phyloP scores from a whole-genome alignment of 371 early-diverging fungal genomes.

The Mucor velutinosus region DNA sequence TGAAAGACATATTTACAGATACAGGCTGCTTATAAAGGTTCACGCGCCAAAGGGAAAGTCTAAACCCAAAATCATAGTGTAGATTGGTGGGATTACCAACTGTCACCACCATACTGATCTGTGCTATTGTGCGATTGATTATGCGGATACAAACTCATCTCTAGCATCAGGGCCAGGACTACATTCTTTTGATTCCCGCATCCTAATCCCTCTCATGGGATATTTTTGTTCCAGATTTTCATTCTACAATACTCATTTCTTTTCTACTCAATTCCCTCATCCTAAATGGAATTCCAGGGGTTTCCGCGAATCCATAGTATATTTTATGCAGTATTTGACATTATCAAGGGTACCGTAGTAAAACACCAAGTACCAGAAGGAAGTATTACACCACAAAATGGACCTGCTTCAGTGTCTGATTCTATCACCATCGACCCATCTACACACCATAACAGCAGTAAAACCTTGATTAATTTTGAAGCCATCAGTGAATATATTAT shows the following conservation, averaged over 20 bases:
- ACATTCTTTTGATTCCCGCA: no score
- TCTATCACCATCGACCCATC: background rate
- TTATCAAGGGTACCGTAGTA: constrained; percentile 83
- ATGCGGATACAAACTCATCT: no score
- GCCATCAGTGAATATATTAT: constrained; percentile 88
- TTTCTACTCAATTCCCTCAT: background rate
- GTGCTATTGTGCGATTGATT: no score
- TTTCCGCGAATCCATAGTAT: constrained; percentile 81
- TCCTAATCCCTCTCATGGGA: no score
- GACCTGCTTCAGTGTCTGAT: constrained; percentile 1
- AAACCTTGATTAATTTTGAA: constrained; percentile 77
- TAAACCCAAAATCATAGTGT: no score
- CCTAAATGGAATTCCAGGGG: constrained; percentile 57
- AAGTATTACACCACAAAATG: constrained; percentile 50
- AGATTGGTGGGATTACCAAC: no score
- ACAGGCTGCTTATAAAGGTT: no score
- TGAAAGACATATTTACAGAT: no score
- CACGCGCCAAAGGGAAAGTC: no score
- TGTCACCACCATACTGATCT: no score
- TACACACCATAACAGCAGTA: constrained; percentile 3
- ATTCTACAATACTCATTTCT: background rate
- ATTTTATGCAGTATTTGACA: constrained; percentile 86
- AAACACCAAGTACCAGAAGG: constrained; percentile 85
- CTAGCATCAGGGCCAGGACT: no score
- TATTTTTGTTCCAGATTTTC: background rate